These are phyloP conservation scores for Curvularia sp. DNA, from an alignment of 2,329 filamentous ascomycete species.

Conservation along the genomic window DNA sequence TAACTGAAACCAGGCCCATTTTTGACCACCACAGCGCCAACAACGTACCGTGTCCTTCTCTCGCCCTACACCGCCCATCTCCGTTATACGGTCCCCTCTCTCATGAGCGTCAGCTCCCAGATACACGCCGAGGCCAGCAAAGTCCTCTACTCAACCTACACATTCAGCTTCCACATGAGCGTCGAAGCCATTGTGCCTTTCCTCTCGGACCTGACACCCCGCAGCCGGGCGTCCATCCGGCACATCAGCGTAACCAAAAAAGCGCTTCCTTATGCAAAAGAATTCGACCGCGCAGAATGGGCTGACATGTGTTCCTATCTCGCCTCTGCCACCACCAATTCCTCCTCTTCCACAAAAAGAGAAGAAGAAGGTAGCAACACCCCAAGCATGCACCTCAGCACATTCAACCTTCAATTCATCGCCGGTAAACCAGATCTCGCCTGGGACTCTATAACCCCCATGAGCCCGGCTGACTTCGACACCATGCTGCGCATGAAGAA, in stretches of 20 bases:
- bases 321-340: not conserved
- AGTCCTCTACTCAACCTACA: constrained; percentile 63
- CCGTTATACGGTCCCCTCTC: constrained; percentile 50
- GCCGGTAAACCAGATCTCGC: constrained; percentile 58
- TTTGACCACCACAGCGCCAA: constrained; percentile 55
- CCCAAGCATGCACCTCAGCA: constrained; percentile 20
- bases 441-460: constrained; percentile 57
- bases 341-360: no score
- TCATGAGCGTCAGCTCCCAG: constrained; percentile 40
- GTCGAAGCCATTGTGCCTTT: constrained; percentile 68
- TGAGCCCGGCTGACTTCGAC: constrained; percentile 30
- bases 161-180: constrained; percentile 66
- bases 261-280: constrained; percentile 60
- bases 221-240: constrained; percentile 57
- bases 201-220: constrained; percentile 62
- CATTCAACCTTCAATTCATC: constrained; percentile 59
- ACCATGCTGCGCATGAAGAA: constrained; percentile 37
- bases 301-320: constrained; percentile 57
- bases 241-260: constrained; percentile 64
- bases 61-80: constrained; percentile 54
- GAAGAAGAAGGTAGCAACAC: not conserved
- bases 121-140: constrained; percentile 64
- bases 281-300: constrained; percentile 66
- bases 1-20: constrained; percentile 49
- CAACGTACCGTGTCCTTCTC: constrained; percentile 63